Evolutionary conservation across 352 stramenopile genomes (phyloP), one percentile per base, ranked within the genome.

Genomic region (Pythium grandisporangium): DNA sequence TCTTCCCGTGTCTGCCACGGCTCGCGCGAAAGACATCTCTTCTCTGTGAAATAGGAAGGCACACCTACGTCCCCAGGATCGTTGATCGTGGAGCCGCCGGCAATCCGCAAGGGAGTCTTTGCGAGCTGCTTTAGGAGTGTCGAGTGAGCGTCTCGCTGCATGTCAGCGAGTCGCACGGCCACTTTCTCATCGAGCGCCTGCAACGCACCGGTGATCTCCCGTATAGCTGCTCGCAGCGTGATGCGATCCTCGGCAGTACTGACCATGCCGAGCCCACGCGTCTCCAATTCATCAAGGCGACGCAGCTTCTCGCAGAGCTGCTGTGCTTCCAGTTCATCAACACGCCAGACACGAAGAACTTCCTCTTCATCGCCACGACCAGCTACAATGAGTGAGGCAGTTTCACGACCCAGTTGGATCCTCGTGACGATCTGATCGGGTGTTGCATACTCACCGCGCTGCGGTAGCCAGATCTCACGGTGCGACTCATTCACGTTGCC

Each of bases 351-450:
- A 1, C 25, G 36, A 16, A 46, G 29, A 13, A 20, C 11, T 7
- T 11, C 7, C 13, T 38, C 33, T 8, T 13, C 11, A n/a, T n/a
- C n/a, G n/a, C n/a, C n/a, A n/a, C n/a, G n/a, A n/a, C n/a, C n/a
- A n/a, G n/a, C n/a, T n/a, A n/a, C n/a, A n/a, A n/a, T n/a, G n/a
- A n/a, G n/a, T n/a, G n/a, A n/a, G n/a, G n/a, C n/a, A n/a, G n/a
- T n/a, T n/a, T n/a, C n/a, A n/a, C n/a, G n/a, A n/a, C n/a, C n/a
- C 21, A 57, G 42, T 22, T 61, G 52, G 44, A 77, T 62, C 0
- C 55, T 50, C 6, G 56, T 56, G 10, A 43, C 42, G 19, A 77
- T 68, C 40, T 75, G 61, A 10, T 56, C 45, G 0, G 63, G 58
- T 2, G 58, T 70, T 37, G 53, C 56, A 34, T 57, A 61, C 16